phyloP scores from a whole-genome alignment of 305 asterid genomes.

The Fraxinus latifolia region DNA sequence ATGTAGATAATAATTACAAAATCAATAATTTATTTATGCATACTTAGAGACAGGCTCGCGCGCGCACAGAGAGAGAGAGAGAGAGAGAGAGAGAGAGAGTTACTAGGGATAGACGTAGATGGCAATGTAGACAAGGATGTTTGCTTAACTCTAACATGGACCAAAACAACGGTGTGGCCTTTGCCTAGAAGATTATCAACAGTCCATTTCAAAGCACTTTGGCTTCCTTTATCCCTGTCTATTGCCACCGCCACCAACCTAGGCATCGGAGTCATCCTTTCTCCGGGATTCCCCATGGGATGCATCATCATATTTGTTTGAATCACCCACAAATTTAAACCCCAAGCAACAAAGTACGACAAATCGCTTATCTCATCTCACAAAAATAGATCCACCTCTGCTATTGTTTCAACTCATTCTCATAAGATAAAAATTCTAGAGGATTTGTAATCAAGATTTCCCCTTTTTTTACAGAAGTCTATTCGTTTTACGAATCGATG shows the following conservation, averaged over 20 bases:
- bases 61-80: not conserved
- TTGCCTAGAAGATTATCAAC: constrained; percentile 50
- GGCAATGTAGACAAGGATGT: constrained; percentile 26
- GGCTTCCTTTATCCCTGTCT: constrained; percentile 69
- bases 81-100: not conserved
- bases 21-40: not conserved
- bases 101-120: constrained; percentile 36
- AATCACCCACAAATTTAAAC: not conserved
- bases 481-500: constrained; percentile 11
- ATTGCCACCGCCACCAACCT: constrained; percentile 71
- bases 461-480: constrained; percentile 1
- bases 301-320: constrained; percentile 34
- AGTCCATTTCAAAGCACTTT: constrained; percentile 64
- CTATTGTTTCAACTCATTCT: not conserved
- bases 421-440: constrained; percentile 24
- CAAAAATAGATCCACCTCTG: not conserved
- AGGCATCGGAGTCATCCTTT: constrained; percentile 40
- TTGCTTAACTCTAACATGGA: constrained; percentile 52
- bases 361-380: not conserved
- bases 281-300: constrained; percentile 29
- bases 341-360: constrained; percentile 1
- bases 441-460: constrained; percentile 10
- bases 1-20: not conserved
- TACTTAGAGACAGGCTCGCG: not conserved
- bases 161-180: constrained; percentile 55